phyloP scores from a whole-genome alignment of 352 stramenopile species.

The Discostella stelligera region DNA sequence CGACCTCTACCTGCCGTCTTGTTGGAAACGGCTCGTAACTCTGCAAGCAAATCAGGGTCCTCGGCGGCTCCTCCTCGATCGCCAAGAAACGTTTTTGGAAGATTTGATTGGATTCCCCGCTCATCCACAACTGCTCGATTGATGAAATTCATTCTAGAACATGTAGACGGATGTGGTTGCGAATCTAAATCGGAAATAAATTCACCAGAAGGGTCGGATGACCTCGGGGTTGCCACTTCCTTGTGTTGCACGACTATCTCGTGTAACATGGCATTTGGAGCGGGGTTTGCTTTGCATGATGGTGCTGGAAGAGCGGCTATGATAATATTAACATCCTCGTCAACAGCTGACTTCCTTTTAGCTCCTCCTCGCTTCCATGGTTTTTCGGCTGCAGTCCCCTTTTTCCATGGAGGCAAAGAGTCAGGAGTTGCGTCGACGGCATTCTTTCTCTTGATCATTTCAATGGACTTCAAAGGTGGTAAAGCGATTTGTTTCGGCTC shows the following conservation, averaged over 20 bases:
- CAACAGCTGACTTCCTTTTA: background rate
- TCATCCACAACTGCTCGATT: background rate
- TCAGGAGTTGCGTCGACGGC: background rate
- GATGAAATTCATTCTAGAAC: background rate
- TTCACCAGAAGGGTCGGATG: background rate
- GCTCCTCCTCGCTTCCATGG: background rate
- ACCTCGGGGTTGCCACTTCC: background rate
- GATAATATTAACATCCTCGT: constrained; percentile 21
- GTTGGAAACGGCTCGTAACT: constrained; percentile 55
- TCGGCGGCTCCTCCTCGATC: constrained; percentile 56
- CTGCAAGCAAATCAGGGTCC: constrained; percentile 64
- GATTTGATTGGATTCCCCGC: constrained; percentile 31
- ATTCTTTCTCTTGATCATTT: background rate
- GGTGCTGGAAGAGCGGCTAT: constrained; percentile 11
- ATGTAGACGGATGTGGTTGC: background rate
- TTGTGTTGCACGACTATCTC: constrained; percentile 5
- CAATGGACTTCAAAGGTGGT: constrained; percentile 1
- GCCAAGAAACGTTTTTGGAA: constrained; percentile 54
- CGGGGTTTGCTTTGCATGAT: constrained; percentile 4
- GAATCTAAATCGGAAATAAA: background rate
- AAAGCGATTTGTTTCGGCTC: background rate
- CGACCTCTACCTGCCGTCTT: constrained; percentile 1
- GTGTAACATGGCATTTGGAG: constrained; percentile 8
- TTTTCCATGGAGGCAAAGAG: constrained; percentile 38
- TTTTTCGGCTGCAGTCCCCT: background rate